phyloP scores from a whole-genome alignment of 2,329 filamentous ascomycete genomes.

The Clonostachys chloroleuca region DNA sequence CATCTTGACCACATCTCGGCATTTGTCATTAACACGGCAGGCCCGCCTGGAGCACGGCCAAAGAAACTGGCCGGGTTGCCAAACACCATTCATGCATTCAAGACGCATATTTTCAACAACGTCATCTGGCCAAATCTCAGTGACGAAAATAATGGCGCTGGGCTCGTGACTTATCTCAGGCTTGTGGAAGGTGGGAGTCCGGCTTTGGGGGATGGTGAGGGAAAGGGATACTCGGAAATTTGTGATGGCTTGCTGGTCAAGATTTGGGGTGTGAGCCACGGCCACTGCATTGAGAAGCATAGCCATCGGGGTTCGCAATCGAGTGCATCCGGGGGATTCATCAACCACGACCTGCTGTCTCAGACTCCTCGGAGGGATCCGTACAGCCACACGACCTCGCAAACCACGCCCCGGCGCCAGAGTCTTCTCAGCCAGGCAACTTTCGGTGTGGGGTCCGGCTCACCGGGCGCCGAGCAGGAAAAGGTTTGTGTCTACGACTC shows the following conservation, averaged over 20 bases:
- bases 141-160: conserved; percentile 92
- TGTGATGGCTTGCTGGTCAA: conserved; percentile 88
- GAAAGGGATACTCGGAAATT: conserved; percentile 80
- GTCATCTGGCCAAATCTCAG: conserved; percentile 96
- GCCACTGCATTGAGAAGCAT: conserved; percentile 76
- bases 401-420: conserved; percentile 10
- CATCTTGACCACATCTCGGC: conserved; percentile 92
- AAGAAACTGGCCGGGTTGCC: conserved; percentile 86
- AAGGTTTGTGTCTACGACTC: conserved; percentile 74
- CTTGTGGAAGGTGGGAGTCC: conserved; percentile 86
- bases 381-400: not conserved
- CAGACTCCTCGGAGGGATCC: not conserved
- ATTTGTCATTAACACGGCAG: conserved; percentile 90
- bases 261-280: conserved; percentile 83
- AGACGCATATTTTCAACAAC: conserved; percentile 95
- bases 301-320: conserved; percentile 56
- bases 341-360: not conserved
- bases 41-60: conserved; percentile 72
- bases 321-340: conserved; percentile 32
- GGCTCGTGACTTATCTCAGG: conserved; percentile 84
- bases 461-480: conserved; percentile 27
- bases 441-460: not conserved
- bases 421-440: conserved; percentile 22
- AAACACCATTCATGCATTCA: conserved; percentile 86
- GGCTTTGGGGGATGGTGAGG: conserved; percentile 74